Evolutionary conservation across 2,329 filamentous ascomycete species (phyloP).

Genomic region (Colletotrichum eremochloae): DNA sequence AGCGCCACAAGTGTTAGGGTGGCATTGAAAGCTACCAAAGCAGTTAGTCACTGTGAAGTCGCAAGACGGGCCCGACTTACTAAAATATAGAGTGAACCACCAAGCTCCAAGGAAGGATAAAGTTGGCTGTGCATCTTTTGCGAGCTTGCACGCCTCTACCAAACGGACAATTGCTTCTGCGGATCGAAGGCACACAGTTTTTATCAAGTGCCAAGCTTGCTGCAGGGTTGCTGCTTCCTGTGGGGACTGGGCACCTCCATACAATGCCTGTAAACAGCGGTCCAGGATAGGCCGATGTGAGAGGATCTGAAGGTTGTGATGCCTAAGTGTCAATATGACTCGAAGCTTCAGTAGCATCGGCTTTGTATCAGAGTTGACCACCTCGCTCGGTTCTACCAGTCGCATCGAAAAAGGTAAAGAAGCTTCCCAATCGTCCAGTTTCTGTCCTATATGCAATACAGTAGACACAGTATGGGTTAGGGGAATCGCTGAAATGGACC

Average conservation of each 20-base stretch:
- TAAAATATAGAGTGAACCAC: slow-evolving; percentile 52
- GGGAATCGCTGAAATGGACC: slow-evolving; percentile 47
- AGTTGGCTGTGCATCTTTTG: slow-evolving; percentile 24
- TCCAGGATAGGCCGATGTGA: slow-evolving; percentile 49
- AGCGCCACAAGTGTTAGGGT: slow-evolving; percentile 28
- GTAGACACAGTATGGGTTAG: slow-evolving; percentile 50
- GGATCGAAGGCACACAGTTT: slow-evolving; percentile 44
- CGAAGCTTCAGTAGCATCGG: slow-evolving; percentile 51
- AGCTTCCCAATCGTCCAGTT: slow-evolving; percentile 54
- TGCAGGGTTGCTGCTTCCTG: slow-evolving; percentile 41
- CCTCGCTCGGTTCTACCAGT: slow-evolving; percentile 45
- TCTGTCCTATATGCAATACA: slow-evolving; percentile 55
- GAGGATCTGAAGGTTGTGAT: slow-evolving; percentile 51
- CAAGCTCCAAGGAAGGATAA: slow-evolving; percentile 48
- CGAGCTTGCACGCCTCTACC: slow-evolving; percentile 42
- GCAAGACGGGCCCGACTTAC: slow-evolving; percentile 39
- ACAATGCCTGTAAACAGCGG: slow-evolving; percentile 41
- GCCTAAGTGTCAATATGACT: slow-evolving; percentile 54
- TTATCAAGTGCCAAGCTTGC: slow-evolving; percentile 44
- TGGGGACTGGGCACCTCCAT: slow-evolving; percentile 20
- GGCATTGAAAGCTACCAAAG: slow-evolving; percentile 32
- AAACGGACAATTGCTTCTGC: slow-evolving; percentile 46
- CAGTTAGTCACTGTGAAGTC: not conserved
- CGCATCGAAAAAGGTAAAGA: slow-evolving; percentile 48
- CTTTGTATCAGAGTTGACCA: slow-evolving; percentile 43